Evolutionary conservation across 2,329 filamentous ascomycete species (phyloP).

Genomic region (Aspergillus sp.): DNA sequence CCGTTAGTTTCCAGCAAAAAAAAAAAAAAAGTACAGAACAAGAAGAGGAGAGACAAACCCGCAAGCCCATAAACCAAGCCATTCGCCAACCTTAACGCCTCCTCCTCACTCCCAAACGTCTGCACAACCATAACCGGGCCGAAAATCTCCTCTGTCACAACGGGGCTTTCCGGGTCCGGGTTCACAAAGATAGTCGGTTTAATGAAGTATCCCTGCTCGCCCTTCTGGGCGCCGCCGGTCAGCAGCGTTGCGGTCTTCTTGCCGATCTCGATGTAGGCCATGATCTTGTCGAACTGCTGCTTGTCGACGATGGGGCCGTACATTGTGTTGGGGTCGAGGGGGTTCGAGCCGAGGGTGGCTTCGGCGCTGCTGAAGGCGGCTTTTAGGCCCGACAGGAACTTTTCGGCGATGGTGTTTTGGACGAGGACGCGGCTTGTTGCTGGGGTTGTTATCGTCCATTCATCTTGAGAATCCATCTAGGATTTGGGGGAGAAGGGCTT

Average conservation of each 20-base stretch:
- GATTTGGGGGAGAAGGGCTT: neutral
- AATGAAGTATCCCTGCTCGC: constrained; percentile 7
- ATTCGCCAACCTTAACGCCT: constrained; percentile 9
- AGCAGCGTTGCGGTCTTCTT: constrained; percentile 1
- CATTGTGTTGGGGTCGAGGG: neutral
- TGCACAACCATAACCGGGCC: constrained; percentile 11
- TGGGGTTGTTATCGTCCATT: neutral
- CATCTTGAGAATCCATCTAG: neutral
- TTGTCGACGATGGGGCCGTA: constrained; percentile 14
- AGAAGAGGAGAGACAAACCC: neutral
- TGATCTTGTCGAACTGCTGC: constrained; percentile 10
- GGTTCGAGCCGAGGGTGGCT: neutral
- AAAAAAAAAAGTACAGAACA: neutral
- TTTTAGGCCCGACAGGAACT: constrained; percentile 16
- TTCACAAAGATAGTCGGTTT: constrained; percentile 14
- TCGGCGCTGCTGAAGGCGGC: constrained; percentile 4
- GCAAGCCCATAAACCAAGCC: constrained; percentile 8
- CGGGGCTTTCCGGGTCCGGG: neutral
- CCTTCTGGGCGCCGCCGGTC: constrained; percentile 8
- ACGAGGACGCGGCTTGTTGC: constrained; percentile 24
- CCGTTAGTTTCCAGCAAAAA: neutral
- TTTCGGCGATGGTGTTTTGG: constrained; percentile 18
- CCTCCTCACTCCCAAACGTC: constrained; percentile 10
- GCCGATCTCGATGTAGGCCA: constrained; percentile 9
- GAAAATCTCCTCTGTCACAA: constrained; percentile 12